Conservation (phyloP, 2,329 filamentous ascomycete genomes). For the Monosporascus cannonballus region DNA sequence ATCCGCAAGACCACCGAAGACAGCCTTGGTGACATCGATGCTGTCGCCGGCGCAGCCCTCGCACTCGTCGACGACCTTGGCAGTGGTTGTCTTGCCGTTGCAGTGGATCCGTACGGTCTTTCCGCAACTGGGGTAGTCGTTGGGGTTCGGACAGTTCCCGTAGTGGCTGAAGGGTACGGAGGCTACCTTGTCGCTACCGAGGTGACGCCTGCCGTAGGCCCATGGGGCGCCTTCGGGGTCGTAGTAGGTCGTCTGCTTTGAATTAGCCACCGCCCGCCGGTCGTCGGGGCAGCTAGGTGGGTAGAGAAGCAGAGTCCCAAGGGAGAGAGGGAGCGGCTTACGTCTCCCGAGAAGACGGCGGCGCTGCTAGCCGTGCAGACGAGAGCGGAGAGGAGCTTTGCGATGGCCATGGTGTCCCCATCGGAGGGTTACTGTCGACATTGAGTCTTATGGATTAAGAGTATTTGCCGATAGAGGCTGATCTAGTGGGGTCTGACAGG, state of each 20-base stretch:
- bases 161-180: conserved; percentile 16
- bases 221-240: conserved; percentile 9
- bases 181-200: conserved; percentile 12
- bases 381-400: background rate
- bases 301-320: background rate
- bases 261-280: background rate
- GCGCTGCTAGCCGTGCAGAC: background rate
- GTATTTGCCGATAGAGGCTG: no score
- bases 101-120: conserved; percentile 17
- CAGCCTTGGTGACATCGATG: conserved; percentile 21
- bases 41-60: conserved; percentile 14
- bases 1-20: conserved; percentile 14
- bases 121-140: conserved; percentile 16
- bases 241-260: background rate
- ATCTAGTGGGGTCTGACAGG: no score
- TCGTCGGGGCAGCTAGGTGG: background rate
- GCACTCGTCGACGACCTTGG: conserved; percentile 23
- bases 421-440: background rate
- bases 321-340: conserved; percentile 18
- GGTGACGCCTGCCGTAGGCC: conserved; percentile 14
- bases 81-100: conserved; percentile 15
- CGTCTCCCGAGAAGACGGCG: conserved; percentile 13
- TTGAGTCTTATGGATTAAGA: background rate
- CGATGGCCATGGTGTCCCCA: background rate
- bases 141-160: background rate